Evolutionary conservation across 805 yeast species (phyloP), one percentile per base, ranked within the genome.

Genomic region (Wickerhamomyces rabaulensis): DNA sequence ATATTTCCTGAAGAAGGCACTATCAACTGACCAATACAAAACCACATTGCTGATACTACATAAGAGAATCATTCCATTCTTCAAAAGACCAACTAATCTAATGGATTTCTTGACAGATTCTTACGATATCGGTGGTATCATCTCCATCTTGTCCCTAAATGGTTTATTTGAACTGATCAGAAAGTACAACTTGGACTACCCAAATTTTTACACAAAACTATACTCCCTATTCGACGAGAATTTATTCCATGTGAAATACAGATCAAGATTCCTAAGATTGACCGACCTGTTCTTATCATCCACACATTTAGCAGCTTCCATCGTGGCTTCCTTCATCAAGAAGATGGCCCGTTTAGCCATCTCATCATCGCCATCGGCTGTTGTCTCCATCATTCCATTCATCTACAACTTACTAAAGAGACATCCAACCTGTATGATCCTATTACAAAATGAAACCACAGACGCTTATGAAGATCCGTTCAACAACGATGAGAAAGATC

Each of bases 61-160:
- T 64, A 89, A 88, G 61, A 71, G 95, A 51, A 75, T 94, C 38
- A 83, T 92, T 33, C 97, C 97, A 35, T 78, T 75, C 59, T 77
- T 89, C 74, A 74, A 78, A 40, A 82, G 81, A 53, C 96, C 98
- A 7, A 85, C 87, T 39, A 74, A 78, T 50, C 68, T 94, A 40
- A 91, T 94, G 97, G 99, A 92, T 68, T 94, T 92, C 62, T 71
- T 92, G 49, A 89, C 97, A 1, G 95, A 87, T 50, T 83, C 95
- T 3, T 91, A 89, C 61, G 75, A 86, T 53, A 37, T 73, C 58
- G 71, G 79, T 40, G 81, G 79, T 4, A 73, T 84, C 7, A 70
- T 84, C 13, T 84, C 91, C 16, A 78, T 92, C 39, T 68, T 94
- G 44, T 84, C 98, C 2, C 73, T 92, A 56, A 92, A 90, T 64